Percentiles rank a stretch among this genome's conserved stretches.
phyloP scores from a whole-genome alignment of 768 basidiomycete genomes.

The Phlegmacium glaucopus region DNA sequence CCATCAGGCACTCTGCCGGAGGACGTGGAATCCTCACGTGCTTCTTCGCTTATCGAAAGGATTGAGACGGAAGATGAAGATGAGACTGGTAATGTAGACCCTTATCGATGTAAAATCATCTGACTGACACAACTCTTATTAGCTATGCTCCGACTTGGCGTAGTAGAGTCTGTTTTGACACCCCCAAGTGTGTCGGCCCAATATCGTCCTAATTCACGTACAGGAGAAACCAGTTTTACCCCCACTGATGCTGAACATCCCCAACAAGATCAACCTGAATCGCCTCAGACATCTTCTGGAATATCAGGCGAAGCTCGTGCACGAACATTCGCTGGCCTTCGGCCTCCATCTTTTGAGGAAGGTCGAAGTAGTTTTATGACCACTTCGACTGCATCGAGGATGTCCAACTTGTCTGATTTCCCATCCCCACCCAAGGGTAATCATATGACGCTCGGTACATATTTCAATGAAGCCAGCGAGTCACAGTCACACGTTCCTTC shows the following conservation, averaged over 20 bases:
- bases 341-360: slow-evolving; percentile 29
- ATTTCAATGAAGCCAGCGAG: slow-evolving; percentile 30
- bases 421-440: slow-evolving; percentile 50
- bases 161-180: slow-evolving; percentile 47
- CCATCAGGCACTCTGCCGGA: slow-evolving; percentile 43
- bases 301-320: slow-evolving; percentile 6
- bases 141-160: slow-evolving; percentile 50
- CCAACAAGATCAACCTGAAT: slow-evolving; percentile 6
- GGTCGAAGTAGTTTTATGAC: slow-evolving; percentile 61
- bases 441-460: slow-evolving; percentile 36
- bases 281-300: background rate
- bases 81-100: slow-evolving; percentile 38
- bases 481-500: background rate
- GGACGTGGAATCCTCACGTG: slow-evolving; percentile 43
- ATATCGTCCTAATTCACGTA: slow-evolving; percentile 34
- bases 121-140: background rate
- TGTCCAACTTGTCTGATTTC: slow-evolving; percentile 73
- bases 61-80: slow-evolving; percentile 37
- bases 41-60: slow-evolving; percentile 35
- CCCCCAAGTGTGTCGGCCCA: slow-evolving; percentile 41
- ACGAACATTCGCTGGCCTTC: slow-evolving; percentile 26
- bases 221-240: slow-evolving; percentile 27
- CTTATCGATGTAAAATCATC: background rate
- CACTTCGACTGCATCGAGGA: slow-evolving; percentile 53
- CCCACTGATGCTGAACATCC: background rate